A percentile compares a stretch with the other conserved stretches of the same genome.
Conservation (phyloP, 768 basidiomycete species). For the Trametes gibbosa region DNA sequence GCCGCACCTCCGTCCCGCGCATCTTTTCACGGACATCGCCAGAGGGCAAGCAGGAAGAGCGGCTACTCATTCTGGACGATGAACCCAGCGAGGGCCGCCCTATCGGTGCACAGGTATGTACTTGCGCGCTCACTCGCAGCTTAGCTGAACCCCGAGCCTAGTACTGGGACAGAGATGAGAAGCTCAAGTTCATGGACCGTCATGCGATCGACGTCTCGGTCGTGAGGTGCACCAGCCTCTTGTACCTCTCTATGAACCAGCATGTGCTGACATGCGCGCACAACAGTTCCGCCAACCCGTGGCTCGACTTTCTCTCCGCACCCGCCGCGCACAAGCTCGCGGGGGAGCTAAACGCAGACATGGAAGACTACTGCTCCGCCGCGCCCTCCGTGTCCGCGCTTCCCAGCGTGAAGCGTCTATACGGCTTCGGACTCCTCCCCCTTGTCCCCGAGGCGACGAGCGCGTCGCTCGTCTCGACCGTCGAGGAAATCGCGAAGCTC, state of each 20-base stretch:
- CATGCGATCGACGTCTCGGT: constrained; percentile 80
- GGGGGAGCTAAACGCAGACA: constrained; percentile 67
- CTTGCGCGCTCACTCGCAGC: not conserved
- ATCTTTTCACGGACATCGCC: constrained; percentile 51
- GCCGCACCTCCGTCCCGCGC: constrained; percentile 61
- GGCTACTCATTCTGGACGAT: constrained; percentile 74
- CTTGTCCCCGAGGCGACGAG: constrained; percentile 66
- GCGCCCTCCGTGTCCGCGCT: constrained; percentile 45
- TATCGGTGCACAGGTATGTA: constrained; percentile 75
- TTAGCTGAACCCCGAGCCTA: constrained; percentile 22
- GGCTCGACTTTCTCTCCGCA: constrained; percentile 83
- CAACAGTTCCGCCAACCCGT: constrained; percentile 80
- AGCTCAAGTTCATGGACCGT: constrained; percentile 80
- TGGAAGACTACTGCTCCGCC: constrained; percentile 76
- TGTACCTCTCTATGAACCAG: not conserved
- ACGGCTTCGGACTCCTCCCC: constrained; percentile 83
- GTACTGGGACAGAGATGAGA: constrained; percentile 79
- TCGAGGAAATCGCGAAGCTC: constrained; percentile 61
- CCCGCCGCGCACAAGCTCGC: constrained; percentile 66
- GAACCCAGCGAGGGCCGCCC: constrained; percentile 80
- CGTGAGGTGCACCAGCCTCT: constrained; percentile 50
- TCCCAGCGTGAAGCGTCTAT: constrained; percentile 55
- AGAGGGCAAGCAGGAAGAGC: constrained; percentile 57
- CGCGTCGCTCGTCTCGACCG: constrained; percentile 55
- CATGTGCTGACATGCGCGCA: not conserved